Percentiles rank a stretch among this genome's conserved stretches.
Evolutionary conservation across 495 filamentous ascomycete genomes (phyloP).

Genomic region (Aspergillus saccharolyticus): DNA sequence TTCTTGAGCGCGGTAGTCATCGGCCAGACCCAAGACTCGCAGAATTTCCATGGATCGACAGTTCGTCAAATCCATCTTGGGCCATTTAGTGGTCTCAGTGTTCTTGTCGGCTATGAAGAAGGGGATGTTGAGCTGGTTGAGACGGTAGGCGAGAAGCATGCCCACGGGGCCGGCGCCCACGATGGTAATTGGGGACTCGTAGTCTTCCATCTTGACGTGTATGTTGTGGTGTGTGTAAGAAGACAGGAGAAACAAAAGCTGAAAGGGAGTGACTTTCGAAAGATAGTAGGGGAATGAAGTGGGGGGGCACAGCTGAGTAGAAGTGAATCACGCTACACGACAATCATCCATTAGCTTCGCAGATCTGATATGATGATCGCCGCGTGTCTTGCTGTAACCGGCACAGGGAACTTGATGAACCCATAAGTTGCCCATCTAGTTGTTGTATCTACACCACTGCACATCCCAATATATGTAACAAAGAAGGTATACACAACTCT

Average conservation of each 20-base stretch:
- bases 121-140: slow-evolving; percentile 14
- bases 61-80: slow-evolving; percentile 35
- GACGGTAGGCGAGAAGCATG: slow-evolving; percentile 18
- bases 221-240: not conserved
- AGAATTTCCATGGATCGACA: slow-evolving; percentile 31
- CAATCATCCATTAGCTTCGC: not conserved
- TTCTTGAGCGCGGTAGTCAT: slow-evolving; percentile 6
- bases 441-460: too few species aligned
- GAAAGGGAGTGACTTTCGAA: not conserved
- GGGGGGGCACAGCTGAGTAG: not conserved
- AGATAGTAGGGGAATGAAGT: not conserved
- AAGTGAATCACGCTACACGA: not conserved
- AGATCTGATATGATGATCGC: not conserved
- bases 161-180: slow-evolving; percentile 28
- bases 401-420: not conserved
- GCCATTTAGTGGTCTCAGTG: slow-evolving; percentile 21
- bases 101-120: slow-evolving; percentile 18
- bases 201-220: not conserved
- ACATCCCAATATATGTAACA: too few species aligned
- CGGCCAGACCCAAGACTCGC: slow-evolving; percentile 24
- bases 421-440: too few species aligned
- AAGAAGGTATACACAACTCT: not conserved
- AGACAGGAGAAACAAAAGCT: not conserved
- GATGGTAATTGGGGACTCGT: slow-evolving; percentile 14
- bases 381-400: not conserved